phyloP scores from a whole-genome alignment of 1,284 basidiomycete species.

The Sanghuangporus weigelae region DNA sequence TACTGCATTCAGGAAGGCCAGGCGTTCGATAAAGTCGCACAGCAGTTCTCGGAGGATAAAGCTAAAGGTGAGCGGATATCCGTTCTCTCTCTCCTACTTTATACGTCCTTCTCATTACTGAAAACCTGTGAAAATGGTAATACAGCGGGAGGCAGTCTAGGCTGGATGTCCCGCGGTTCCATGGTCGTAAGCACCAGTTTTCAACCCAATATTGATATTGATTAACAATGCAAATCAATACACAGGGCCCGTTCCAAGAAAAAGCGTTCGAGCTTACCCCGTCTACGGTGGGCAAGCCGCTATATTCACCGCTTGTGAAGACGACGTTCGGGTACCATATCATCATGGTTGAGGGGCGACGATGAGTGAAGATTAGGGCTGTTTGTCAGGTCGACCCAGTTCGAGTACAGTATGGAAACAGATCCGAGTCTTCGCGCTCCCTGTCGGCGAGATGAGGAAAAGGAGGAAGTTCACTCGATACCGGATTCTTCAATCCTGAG shows the following conservation, averaged over 20 bases:
- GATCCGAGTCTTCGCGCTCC: too few species aligned
- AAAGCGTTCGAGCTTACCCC: slow-evolving; percentile 74
- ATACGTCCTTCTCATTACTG: background rate
- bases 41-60: slow-evolving; percentile 85
- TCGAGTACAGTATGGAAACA: too few species aligned
- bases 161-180: slow-evolving; percentile 79
- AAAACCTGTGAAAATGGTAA: background rate
- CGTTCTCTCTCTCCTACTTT: background rate
- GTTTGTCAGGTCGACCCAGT: background rate
- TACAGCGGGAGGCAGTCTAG: slow-evolving; percentile 73
- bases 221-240: background rate
- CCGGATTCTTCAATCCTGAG: too few species aligned
- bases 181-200: slow-evolving; percentile 14
- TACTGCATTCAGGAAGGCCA: slow-evolving; percentile 37
- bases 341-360: slow-evolving; percentile 81
- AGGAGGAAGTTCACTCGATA: too few species aligned
- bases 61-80: slow-evolving; percentile 57
- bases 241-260: slow-evolving; percentile 71
- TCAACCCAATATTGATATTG: background rate
- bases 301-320: slow-evolving; percentile 49
- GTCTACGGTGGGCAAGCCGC: slow-evolving; percentile 35
- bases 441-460: too few species aligned
- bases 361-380: slow-evolving; percentile 32
- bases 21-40: slow-evolving; percentile 78
- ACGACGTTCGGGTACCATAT: slow-evolving; percentile 83